These are phyloP conservation scores for Cladosporium oxysporum DNA, from an alignment of 2,329 filamentous ascomycete genomes.

Conservation along the genomic window DNA sequence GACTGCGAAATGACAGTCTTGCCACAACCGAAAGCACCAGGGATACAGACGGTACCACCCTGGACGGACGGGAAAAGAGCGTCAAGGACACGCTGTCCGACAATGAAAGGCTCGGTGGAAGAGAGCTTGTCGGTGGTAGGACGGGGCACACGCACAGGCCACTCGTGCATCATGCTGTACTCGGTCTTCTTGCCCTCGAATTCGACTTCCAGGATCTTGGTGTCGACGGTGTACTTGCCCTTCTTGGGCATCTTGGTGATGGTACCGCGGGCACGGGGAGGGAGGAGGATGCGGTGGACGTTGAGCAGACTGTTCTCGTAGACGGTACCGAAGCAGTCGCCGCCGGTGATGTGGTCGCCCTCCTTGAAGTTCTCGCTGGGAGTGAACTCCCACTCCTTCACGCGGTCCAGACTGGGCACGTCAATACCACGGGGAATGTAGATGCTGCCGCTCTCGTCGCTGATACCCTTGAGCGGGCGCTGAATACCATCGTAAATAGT, in stretches of 20 bases:
- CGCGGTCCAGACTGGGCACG: conserved; percentile 81
- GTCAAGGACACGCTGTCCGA: conserved; percentile 95
- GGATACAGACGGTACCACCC: conserved; percentile 96
- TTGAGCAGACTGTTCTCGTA: conserved; percentile 94
- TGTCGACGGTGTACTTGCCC: conserved; percentile 76
- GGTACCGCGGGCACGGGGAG: conserved; percentile 83
- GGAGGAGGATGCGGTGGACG: conserved; percentile 90
- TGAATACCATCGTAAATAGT: conserved; percentile 99
- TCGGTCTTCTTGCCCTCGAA: conserved; percentile 62
- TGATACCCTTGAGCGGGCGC: conserved; percentile 84
- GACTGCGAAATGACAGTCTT: conserved; percentile 99
- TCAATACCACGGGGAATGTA: conserved; percentile 96
- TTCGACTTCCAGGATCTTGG: conserved; percentile 24
- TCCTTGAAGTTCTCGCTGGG: conserved; percentile 77
- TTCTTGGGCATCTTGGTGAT: conserved; percentile 89
- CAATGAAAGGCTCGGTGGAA: conserved; percentile 87
- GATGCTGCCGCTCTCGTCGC: conserved; percentile 77
- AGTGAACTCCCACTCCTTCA: conserved; percentile 95
- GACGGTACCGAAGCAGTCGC: conserved; percentile 92
- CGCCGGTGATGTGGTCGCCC: conserved; percentile 93
- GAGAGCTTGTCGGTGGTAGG: conserved; percentile 90
- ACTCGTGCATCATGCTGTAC: conserved; percentile 97
- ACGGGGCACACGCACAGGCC: conserved; percentile 95
- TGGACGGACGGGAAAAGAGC: conserved; percentile 95
- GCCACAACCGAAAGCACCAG: conserved; percentile 95